Base-by-base conservation (phyloP, 371 early-diverging fungal genomes). In the Modicella reniformis region DNA sequence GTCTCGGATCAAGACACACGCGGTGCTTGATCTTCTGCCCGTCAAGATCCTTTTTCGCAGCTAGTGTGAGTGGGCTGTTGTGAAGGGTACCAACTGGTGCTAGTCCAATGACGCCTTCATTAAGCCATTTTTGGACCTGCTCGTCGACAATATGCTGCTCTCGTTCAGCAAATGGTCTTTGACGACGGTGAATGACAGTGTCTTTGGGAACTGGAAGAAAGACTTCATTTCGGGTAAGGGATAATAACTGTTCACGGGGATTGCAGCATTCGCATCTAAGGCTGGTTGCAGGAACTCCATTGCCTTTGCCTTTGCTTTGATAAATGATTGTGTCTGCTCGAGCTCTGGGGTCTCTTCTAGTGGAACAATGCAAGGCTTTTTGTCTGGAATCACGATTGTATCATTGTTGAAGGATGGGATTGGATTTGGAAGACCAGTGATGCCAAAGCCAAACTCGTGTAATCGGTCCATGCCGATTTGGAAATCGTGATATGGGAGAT, bases 1-100 rank as follows among this genome's bases (percentile, higher is more conserved):
- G 80, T 23, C 72, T 57, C 9, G 63, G 75, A 51, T 80, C 81
- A 8, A 72, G 40, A 32, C 67, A 72, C 0, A 62, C 59, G 28
- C 73, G 57, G 34, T 71, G 67, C 10, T 21, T 15, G 1, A 67
- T 70, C 8, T 67, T 54, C 10, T 64, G 70, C 2, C 74, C 62
- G 2, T 52, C 1, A 0, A 44, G 10, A 26, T 81, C 74, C 49
- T 81, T 81, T 41, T 81, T 81, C 2, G 59, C 51, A 4, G 69
- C 76, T 1, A 81, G 34, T 2, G 70, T 71, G 0, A 76, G 55
- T 2, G 60, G 53, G 37, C 55, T 67, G 29, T 60, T 60, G 60
- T 60, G 55, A 7, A 48, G 32, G 54, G 59, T 67, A 9, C 25
- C 29, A 3, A 29, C 55, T 5, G 55, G 55, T 2, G 67, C 55